These are phyloP conservation scores for Arabidopsis thaliana DNA, from an alignment of 345 rosid species.

Conservation along the genomic window DNA sequence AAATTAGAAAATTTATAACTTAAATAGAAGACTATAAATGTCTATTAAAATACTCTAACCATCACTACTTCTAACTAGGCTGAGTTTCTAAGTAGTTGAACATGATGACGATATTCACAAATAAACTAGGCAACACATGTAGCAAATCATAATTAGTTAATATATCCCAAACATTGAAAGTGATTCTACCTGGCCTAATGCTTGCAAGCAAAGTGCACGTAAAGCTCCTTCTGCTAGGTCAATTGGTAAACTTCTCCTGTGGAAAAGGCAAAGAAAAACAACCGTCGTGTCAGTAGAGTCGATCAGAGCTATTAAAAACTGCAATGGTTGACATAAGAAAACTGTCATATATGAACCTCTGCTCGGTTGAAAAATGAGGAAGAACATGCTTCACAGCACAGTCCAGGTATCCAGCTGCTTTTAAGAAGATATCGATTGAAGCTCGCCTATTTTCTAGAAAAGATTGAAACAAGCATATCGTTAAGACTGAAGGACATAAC, in stretches of 20 bases:
- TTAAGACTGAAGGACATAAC: conserved; percentile 1
- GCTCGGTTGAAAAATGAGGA: conserved; percentile 75
- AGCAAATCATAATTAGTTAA: conserved; percentile 7
- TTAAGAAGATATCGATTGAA: conserved; percentile 83
- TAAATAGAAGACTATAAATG: not conserved
- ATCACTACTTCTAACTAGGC: conserved; percentile 15
- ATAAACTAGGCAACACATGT: conserved; percentile 22
- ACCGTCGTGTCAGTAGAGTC: not conserved
- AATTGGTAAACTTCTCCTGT: conserved; percentile 89
- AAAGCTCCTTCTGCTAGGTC: conserved; percentile 94
- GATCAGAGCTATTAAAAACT: conserved; percentile 1
- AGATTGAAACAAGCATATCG: conserved; percentile 6
- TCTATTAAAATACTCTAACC: conserved; percentile 1
- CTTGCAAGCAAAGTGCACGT: conserved; percentile 90
- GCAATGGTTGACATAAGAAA: conserved; percentile 13
- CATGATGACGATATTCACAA: not conserved
- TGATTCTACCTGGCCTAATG: conserved; percentile 82
- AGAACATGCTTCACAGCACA: conserved; percentile 88
- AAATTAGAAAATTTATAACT: conserved; percentile 23
- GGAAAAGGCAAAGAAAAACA: conserved; percentile 29
- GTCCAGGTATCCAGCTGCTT: conserved; percentile 96
- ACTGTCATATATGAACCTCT: conserved; percentile 58
- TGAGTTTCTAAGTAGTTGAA: conserved; percentile 12
- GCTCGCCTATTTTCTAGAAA: conserved; percentile 81
- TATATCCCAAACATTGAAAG: conserved; percentile 22